Evolutionary conservation across 805 yeast genomes (phyloP).

Genomic region (Peterozyma toletana): DNA sequence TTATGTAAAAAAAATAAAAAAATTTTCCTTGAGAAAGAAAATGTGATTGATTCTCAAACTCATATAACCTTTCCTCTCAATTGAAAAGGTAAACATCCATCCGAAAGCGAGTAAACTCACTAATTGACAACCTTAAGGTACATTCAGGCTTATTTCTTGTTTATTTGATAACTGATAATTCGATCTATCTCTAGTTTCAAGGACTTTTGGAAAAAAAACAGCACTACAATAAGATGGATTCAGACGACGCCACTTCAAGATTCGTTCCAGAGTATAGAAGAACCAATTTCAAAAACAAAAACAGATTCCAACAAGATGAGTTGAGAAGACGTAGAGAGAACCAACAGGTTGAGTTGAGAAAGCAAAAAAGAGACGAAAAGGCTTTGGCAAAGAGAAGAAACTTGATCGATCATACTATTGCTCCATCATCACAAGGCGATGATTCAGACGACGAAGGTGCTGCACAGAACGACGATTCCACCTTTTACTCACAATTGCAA

Average conservation of each 20-base stretch:
- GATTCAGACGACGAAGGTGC: conserved; percentile 45
- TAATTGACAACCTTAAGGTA: too few relatives aligned
- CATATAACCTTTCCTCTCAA: too few relatives aligned
- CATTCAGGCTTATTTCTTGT: not conserved
- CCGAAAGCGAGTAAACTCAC: too few relatives aligned
- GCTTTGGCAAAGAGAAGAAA: conserved; percentile 90
- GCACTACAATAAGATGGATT: conserved; percentile 46
- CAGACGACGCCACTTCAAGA: conserved; percentile 70
- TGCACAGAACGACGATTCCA: conserved; percentile 36
- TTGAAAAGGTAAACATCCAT: too few relatives aligned
- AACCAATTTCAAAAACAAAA: conserved; percentile 91
- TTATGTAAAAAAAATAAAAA: too few relatives aligned
- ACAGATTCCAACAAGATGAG: conserved; percentile 91
- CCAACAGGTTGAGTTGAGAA: conserved; percentile 93
- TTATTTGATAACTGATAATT: not conserved
- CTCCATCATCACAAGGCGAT: conserved; percentile 34
- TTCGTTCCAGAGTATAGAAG: conserved; percentile 97
- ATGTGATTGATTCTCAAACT: too few relatives aligned
- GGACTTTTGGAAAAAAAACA: not conserved
- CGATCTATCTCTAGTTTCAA: not conserved
- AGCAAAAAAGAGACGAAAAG: conserved; percentile 88
- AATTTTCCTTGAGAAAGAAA: too few relatives aligned
- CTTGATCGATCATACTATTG: conserved; percentile 35
- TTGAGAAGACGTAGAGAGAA: conserved; percentile 96
- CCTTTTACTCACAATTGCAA: conserved; percentile 41